Conservation (phyloP, 2,329 filamentous ascomycete genomes). For the Fusarium mangiferae region DNA sequence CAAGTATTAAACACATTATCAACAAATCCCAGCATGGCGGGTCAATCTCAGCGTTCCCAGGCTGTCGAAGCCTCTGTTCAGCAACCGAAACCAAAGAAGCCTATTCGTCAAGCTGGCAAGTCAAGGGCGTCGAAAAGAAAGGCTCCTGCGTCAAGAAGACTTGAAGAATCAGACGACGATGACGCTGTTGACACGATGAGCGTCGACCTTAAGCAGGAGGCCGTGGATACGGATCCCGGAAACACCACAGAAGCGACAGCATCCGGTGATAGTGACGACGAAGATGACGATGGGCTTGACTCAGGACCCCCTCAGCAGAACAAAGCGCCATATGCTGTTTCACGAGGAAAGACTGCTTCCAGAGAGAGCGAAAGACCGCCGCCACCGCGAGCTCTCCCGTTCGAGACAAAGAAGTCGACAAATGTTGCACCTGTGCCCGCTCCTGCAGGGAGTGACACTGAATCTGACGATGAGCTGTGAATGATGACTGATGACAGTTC, state of each 20-base stretch:
- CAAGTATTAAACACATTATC: conserved; percentile 64
- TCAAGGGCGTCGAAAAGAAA: conserved; percentile 65
- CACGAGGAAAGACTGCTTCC: conserved; percentile 11
- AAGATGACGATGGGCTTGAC: conserved; percentile 47
- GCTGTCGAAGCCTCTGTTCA: conserved; percentile 13
- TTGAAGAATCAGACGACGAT: conserved; percentile 58
- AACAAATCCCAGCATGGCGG: conserved; percentile 49
- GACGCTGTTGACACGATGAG: conserved; percentile 60
- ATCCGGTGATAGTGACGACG: conserved; percentile 57
- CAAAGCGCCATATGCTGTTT: not conserved
- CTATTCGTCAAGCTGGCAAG: conserved; percentile 40
- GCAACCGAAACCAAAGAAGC: conserved; percentile 37
- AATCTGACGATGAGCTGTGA: conserved; percentile 68
- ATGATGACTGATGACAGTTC: conserved; percentile 7
- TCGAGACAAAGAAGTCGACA: conserved; percentile 51
- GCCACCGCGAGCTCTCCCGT: conserved; percentile 57
- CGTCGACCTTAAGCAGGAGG: conserved; percentile 53
- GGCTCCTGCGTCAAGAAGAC: conserved; percentile 50
- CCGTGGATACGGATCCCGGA: conserved; percentile 54
- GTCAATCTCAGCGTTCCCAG: conserved; percentile 44
- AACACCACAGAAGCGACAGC: conserved; percentile 54
- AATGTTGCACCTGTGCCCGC: conserved; percentile 42
- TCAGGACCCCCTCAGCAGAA: conserved; percentile 7
- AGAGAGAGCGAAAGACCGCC: conserved; percentile 47
- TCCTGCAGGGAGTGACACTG: conserved; percentile 57